Conservation (phyloP, 176 grass and related monocot species). For the Metroxylon sagu region DNA sequence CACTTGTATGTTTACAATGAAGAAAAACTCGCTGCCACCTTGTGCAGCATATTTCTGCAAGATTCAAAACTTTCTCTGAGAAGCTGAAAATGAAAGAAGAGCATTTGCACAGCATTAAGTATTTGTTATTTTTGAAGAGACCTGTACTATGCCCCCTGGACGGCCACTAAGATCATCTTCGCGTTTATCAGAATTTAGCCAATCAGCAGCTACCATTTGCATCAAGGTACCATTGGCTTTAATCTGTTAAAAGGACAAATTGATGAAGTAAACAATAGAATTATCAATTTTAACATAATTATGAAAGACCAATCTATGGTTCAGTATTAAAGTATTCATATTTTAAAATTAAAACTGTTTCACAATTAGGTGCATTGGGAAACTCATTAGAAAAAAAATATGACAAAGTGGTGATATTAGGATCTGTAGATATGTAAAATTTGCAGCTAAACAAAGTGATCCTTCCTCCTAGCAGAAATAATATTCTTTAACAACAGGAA, state of each 20-base stretch:
- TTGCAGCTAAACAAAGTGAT: too few species aligned
- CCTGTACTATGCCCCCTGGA: conserved; percentile 18
- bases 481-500: too few species aligned
- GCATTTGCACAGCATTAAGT: background rate
- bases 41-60: conserved; percentile 88
- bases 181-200: conserved; percentile 23
- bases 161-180: conserved; percentile 23
- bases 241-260: background rate
- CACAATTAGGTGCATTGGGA: too few species aligned
- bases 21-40: conserved; percentile 82
- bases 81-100: too few species aligned
- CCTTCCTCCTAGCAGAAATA: too few species aligned
- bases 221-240: conserved; percentile 21
- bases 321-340: too few species aligned
- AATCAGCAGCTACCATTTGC: conserved; percentile 28
- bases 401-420: too few species aligned
- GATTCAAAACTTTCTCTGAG: background rate
- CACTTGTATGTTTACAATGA: conserved; percentile 96
- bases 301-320: too few species aligned
- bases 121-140: background rate
- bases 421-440: too few species aligned
- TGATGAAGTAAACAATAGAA: background rate
- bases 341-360: too few species aligned
- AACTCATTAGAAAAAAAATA: too few species aligned
- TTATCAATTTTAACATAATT: too few species aligned